Evolutionary conservation across 352 stramenopile species (phyloP).

Genomic region (Phytophthora hybrid): DNA sequence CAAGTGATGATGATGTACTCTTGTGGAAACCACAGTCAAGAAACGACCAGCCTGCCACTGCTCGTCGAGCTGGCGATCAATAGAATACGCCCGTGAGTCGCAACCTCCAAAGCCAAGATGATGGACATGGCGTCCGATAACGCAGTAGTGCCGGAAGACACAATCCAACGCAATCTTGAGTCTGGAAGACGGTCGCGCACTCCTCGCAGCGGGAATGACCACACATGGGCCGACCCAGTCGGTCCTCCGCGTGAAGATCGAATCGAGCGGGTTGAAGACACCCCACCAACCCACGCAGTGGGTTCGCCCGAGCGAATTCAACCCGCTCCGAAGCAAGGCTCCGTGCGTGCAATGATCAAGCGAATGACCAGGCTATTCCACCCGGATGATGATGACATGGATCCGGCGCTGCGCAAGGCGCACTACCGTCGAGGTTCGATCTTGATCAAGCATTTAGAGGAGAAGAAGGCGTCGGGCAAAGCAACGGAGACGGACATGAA

Average conservation of each 20-base stretch:
- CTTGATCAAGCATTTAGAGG: constrained; percentile 74
- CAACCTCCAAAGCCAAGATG: constrained; percentile 27
- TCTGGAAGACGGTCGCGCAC: constrained; percentile 11
- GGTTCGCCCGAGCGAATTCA: constrained; percentile 14
- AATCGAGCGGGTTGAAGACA: neutral
- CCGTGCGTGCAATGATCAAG: constrained; percentile 39
- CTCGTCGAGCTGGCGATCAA: constrained; percentile 5
- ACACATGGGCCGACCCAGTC: constrained; percentile 32
- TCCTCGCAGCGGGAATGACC: neutral
- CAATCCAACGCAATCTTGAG: constrained; percentile 16
- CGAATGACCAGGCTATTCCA: constrained; percentile 56
- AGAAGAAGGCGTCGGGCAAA: constrained; percentile 64
- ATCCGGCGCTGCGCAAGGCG: constrained; percentile 46
- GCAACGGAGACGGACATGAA: constrained; percentile 82
- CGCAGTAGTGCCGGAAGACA: constrained; percentile 37
- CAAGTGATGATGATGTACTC: neutral
- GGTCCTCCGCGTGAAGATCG: neutral
- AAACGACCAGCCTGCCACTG: constrained; percentile 13
- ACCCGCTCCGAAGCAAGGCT: constrained; percentile 31
- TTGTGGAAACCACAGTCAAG: constrained; percentile 29
- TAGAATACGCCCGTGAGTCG: neutral
- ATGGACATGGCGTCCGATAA: constrained; percentile 56
- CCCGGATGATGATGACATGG: constrained; percentile 50
- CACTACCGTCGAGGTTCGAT: constrained; percentile 81
- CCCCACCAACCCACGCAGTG: constrained; percentile 13